These are phyloP conservation scores for Ogataea philodendri DNA, from an alignment of 805 yeast species.

Conservation along the genomic window DNA sequence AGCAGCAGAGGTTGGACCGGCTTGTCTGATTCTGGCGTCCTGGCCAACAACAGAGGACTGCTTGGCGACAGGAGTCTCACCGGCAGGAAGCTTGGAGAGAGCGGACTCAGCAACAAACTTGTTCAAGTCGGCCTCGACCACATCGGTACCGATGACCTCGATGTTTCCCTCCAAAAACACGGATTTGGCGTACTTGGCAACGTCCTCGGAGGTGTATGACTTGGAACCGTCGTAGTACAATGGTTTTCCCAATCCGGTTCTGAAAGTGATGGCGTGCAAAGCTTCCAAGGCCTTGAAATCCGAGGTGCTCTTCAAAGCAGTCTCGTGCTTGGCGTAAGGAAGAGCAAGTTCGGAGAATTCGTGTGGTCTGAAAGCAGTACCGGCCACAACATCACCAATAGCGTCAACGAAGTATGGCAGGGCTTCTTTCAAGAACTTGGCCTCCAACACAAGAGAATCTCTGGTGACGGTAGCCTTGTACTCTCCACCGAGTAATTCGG, in stretches of 20 bases:
- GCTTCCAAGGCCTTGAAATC: slow-evolving; percentile 67
- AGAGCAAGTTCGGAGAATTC: slow-evolving; percentile 79
- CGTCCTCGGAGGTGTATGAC: slow-evolving; percentile 58
- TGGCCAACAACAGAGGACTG: slow-evolving; percentile 56
- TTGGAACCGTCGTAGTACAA: slow-evolving; percentile 66
- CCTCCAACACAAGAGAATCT: slow-evolving; percentile 76
- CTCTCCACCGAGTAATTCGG: slow-evolving; percentile 88
- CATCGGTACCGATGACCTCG: slow-evolving; percentile 70
- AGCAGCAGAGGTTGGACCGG: slow-evolving; percentile 68
- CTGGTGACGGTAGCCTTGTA: slow-evolving; percentile 71
- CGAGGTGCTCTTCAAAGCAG: slow-evolving; percentile 50
- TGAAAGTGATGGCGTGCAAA: slow-evolving; percentile 77
- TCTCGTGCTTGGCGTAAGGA: slow-evolving; percentile 73
- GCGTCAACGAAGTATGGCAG: slow-evolving; percentile 91
- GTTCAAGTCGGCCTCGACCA: slow-evolving; percentile 65
- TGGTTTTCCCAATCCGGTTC: slow-evolving; percentile 85
- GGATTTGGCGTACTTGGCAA: slow-evolving; percentile 62
- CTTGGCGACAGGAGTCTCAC: slow-evolving; percentile 44
- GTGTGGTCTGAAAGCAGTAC: slow-evolving; percentile 75
- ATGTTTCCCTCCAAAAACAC: slow-evolving; percentile 71
- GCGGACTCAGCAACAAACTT: slow-evolving; percentile 65
- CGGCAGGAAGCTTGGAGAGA: slow-evolving; percentile 61
- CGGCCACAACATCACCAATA: slow-evolving; percentile 68
- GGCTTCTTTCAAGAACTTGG: slow-evolving; percentile 81
- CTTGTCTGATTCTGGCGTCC: slow-evolving; percentile 61